These are phyloP conservation scores for Fusarium citri DNA, from an alignment of 2,329 filamentous ascomycete genomes.

Conservation along the genomic window DNA sequence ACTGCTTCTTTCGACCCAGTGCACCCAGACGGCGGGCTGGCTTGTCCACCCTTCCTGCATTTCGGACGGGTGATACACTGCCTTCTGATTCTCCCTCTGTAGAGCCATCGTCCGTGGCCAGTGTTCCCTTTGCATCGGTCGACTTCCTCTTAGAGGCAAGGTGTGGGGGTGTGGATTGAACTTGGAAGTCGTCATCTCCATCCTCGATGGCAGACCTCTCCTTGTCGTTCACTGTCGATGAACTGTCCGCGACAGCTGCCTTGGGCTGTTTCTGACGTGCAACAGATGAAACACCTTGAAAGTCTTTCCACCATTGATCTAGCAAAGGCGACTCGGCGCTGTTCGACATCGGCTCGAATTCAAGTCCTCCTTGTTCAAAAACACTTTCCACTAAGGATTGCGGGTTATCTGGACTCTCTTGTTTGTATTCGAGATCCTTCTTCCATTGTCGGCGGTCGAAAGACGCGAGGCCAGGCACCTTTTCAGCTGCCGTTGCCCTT, in stretches of 20 bases:
- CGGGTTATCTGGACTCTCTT: constrained; percentile 48
- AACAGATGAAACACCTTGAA: constrained; percentile 50
- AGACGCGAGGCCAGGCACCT: constrained; percentile 63
- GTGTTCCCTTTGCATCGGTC: constrained; percentile 14
- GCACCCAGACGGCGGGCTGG: constrained; percentile 49
- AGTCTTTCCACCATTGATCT: constrained; percentile 63
- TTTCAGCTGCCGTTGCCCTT: constrained; percentile 58
- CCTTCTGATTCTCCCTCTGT: constrained; percentile 48
- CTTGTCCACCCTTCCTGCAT: constrained; percentile 33
- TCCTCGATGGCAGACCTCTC: constrained; percentile 46
- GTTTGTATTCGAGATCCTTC: constrained; percentile 39
- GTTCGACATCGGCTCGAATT: constrained; percentile 45
- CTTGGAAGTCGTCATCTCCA: constrained; percentile 64
- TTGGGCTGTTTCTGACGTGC: constrained; percentile 35
- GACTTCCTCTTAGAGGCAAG: constrained; percentile 47
- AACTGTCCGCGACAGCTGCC: constrained; percentile 14
- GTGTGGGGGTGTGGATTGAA: constrained; percentile 61
- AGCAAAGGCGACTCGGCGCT: constrained; percentile 51
- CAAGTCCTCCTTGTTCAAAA: constrained; percentile 54
- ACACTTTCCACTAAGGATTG: constrained; percentile 55
- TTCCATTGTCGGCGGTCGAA: constrained; percentile 59
- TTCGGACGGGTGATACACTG: constrained; percentile 8
- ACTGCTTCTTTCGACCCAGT: constrained; percentile 51
- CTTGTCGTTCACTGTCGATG: constrained; percentile 30
- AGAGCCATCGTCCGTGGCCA: constrained; percentile 45